phyloP scores from a whole-genome alignment of 2,329 filamentous ascomycete genomes.

The Basipetospora chlamydospora region DNA sequence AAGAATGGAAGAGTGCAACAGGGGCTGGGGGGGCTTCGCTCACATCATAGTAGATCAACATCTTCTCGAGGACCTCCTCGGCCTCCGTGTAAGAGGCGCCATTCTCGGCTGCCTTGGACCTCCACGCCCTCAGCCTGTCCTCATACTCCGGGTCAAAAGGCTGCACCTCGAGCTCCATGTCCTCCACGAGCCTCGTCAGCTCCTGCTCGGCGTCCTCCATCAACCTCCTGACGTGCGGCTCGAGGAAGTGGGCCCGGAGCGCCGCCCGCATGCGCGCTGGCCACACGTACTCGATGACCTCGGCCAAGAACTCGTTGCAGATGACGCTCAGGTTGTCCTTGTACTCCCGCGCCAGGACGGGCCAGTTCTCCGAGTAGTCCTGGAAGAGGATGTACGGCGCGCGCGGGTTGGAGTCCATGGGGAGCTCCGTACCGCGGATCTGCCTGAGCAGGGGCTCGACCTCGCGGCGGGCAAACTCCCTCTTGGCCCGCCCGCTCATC shows the following conservation, averaged over 20 bases:
- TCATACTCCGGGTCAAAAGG: slow-evolving; percentile 40
- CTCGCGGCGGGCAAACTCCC: slow-evolving; percentile 30
- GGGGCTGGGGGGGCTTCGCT: neutral
- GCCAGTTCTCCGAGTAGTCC: slow-evolving; percentile 37
- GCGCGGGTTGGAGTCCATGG: slow-evolving; percentile 36
- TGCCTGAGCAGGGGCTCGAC: slow-evolving; percentile 34
- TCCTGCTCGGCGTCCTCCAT: slow-evolving; percentile 31
- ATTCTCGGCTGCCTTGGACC: slow-evolving; percentile 24
- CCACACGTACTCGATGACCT: slow-evolving; percentile 36
- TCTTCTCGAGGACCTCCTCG: slow-evolving; percentile 38
- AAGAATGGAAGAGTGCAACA: neutral
- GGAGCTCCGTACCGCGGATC: slow-evolving; percentile 36
- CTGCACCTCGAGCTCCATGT: slow-evolving; percentile 37
- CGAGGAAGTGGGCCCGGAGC: slow-evolving; percentile 32
- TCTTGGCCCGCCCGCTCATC: slow-evolving; percentile 23
- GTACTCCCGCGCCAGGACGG: slow-evolving; percentile 35
- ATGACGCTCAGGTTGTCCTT: slow-evolving; percentile 39
- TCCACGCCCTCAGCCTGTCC: slow-evolving; percentile 32
- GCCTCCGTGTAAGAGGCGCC: slow-evolving; percentile 33
- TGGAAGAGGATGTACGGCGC: slow-evolving; percentile 40
- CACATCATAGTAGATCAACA: slow-evolving; percentile 38
- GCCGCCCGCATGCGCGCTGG: slow-evolving; percentile 36
- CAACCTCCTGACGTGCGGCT: slow-evolving; percentile 30
- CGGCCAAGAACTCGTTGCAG: slow-evolving; percentile 37
- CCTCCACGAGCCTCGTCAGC: slow-evolving; percentile 29